Conservation (phyloP, 495 filamentous ascomycete genomes). For the Aspergillus wentii region DNA sequence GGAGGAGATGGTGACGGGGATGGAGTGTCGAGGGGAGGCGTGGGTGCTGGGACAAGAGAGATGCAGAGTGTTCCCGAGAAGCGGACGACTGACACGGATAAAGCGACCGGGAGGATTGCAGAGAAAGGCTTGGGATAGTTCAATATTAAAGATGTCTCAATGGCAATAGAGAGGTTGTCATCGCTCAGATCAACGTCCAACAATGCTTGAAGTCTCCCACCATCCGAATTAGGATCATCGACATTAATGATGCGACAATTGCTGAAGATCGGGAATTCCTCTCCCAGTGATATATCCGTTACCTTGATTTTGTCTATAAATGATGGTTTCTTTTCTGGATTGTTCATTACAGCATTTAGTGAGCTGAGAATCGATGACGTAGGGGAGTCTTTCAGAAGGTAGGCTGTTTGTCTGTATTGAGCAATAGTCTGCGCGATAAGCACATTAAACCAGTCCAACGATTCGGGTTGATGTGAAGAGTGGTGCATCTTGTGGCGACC, state of each 20-base stretch:
- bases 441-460: conserved; percentile 99
- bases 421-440: conserved; percentile 95
- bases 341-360: conserved; percentile 84
- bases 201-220: conserved; percentile 75
- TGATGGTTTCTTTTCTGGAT: conserved; percentile 70
- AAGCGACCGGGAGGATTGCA: conserved; percentile 87
- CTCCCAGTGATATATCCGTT: conserved; percentile 87
- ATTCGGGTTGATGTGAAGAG: conserved; percentile 92
- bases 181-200: conserved; percentile 94
- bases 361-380: conserved; percentile 78
- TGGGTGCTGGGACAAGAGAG: conserved; percentile 70
- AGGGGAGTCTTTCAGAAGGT: conserved; percentile 67
- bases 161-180: conserved; percentile 86
- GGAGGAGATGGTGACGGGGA: conserved; percentile 27
- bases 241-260: conserved; percentile 86
- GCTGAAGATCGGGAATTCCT: conserved; percentile 98
- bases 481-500: conserved; percentile 42
- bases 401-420: conserved; percentile 85
- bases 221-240: conserved; percentile 45
- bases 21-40: conserved; percentile 35
- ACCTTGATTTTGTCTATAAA: conserved; percentile 91
- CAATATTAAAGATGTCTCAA: conserved; percentile 89
- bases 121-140: conserved; percentile 89
- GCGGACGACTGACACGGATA: conserved; percentile 85
- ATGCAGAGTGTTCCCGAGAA: conserved; percentile 94